These are phyloP conservation scores for Chimonanthus salicifolius DNA, from an alignment of 164 flowering plant genomes.

Conservation along the genomic window DNA sequence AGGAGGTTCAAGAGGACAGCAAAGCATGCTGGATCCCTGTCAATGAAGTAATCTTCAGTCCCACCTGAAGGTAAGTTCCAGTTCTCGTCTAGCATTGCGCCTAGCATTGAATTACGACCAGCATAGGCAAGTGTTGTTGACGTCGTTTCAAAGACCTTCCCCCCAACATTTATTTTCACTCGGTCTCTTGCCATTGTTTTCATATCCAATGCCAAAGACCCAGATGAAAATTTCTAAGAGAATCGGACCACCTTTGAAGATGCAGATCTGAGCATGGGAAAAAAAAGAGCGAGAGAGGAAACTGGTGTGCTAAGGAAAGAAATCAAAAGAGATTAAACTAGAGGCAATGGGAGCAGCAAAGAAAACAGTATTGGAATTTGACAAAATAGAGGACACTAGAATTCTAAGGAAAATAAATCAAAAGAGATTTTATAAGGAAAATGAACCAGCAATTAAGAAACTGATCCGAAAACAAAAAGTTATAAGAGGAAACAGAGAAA, in stretches of 20 bases:
- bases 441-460: background rate
- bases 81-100: constrained; percentile 69
- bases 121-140: constrained; percentile 81
- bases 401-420: no score
- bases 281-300: no score
- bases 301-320: no score
- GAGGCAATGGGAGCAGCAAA: no score
- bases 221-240: background rate
- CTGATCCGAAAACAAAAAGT: background rate
- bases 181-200: constrained; percentile 28
- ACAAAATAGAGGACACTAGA: no score
- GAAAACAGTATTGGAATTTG: no score
- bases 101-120: constrained; percentile 66
- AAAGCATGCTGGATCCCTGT: constrained; percentile 78
- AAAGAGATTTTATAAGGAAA: no score
- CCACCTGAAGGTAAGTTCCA: constrained; percentile 41
- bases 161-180: constrained; percentile 76
- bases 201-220: background rate
- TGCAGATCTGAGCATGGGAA: no score
- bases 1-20: constrained; percentile 75
- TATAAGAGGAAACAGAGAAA: background rate
- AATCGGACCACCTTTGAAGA: no score
- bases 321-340: no score
- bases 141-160: constrained; percentile 71
- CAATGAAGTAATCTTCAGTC: constrained; percentile 49